Percentiles rank a stretch among this genome's conserved stretches.
These are phyloP conservation scores for Alternaria viburni DNA, from an alignment of 2,329 filamentous ascomycete genomes.

Conservation along the genomic window DNA sequence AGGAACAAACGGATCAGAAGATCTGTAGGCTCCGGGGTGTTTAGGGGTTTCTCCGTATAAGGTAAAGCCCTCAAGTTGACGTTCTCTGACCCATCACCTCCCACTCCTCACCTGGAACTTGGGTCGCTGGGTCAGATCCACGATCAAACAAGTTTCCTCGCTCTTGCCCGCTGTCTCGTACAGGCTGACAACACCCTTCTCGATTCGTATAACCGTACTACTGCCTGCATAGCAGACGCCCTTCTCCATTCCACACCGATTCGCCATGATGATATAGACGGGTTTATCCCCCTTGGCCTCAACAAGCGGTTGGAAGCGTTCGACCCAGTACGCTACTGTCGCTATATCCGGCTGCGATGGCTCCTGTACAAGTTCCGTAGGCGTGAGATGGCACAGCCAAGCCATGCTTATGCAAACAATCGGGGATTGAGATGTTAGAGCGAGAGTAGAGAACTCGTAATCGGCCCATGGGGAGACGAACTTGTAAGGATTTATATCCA, in stretches of 20 bases:
- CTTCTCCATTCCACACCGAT: conserved; percentile 71
- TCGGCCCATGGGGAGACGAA: conserved; percentile 64
- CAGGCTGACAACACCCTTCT: conserved; percentile 68
- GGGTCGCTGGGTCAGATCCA: conserved; percentile 63
- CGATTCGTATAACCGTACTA: conserved; percentile 72
- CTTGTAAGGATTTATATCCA: conserved; percentile 68
- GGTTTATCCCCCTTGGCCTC: conserved; percentile 52
- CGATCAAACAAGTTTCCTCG: conserved; percentile 70
- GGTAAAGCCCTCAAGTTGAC: neutral
- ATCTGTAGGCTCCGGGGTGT: neutral
- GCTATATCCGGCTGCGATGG: conserved; percentile 69
- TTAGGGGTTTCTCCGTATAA: neutral
- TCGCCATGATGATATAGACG: conserved; percentile 73
- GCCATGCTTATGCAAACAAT: conserved; percentile 78
- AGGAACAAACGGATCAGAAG: neutral
- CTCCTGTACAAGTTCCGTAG: conserved; percentile 58
- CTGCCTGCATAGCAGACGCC: conserved; percentile 75
- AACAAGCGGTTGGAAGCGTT: conserved; percentile 68
- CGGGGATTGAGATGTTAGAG: conserved; percentile 63
- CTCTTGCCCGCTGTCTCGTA: conserved; percentile 75
- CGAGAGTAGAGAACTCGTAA: conserved; percentile 65
- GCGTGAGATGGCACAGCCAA: conserved; percentile 68
- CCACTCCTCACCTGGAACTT: conserved; percentile 45
- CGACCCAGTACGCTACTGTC: conserved; percentile 77
- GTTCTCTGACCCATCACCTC: conserved; percentile 11